These are phyloP conservation scores for Tilletia indica DNA, from an alignment of 1,284 basidiomycete species.

Conservation along the genomic window DNA sequence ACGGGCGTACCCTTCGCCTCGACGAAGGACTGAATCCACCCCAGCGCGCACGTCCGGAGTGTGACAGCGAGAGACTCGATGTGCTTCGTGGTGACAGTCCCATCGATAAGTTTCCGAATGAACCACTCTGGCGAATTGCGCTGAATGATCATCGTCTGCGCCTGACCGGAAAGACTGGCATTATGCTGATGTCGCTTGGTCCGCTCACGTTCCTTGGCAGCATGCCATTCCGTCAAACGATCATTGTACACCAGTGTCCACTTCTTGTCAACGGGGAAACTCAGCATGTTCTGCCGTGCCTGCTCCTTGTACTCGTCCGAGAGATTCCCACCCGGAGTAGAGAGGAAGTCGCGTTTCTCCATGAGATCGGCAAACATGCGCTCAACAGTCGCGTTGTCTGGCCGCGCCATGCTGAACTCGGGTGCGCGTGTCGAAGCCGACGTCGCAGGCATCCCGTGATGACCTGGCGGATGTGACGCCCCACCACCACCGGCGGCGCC, in stretches of 20 bases:
- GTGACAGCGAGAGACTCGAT: conserved; percentile 76
- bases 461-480: not conserved
- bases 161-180: conserved; percentile 57
- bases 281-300: conserved; percentile 48
- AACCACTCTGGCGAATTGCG: conserved; percentile 64
- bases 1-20: conserved; percentile 71
- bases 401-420: conserved; percentile 43
- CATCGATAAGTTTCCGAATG: conserved; percentile 82
- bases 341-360: conserved; percentile 52
- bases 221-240: conserved; percentile 75
- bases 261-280: conserved; percentile 69
- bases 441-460: not conserved
- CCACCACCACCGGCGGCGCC: too few relatives aligned
- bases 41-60: conserved; percentile 62
- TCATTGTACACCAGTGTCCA: conserved; percentile 87
- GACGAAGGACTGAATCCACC: conserved; percentile 55
- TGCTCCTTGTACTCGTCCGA: conserved; percentile 45
- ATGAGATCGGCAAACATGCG: conserved; percentile 54
- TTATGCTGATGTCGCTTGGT: conserved; percentile 31
- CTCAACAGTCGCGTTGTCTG: conserved; percentile 47
- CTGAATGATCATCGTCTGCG: conserved; percentile 56
- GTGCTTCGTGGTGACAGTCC: conserved; percentile 76
- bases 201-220: conserved; percentile 44
- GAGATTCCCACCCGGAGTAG: conserved; percentile 43
- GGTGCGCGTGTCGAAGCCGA: conserved; percentile 21